Evolutionary conservation across 345 rosid species (phyloP).

Genomic region (Gossypium rotundifolium): DNA sequence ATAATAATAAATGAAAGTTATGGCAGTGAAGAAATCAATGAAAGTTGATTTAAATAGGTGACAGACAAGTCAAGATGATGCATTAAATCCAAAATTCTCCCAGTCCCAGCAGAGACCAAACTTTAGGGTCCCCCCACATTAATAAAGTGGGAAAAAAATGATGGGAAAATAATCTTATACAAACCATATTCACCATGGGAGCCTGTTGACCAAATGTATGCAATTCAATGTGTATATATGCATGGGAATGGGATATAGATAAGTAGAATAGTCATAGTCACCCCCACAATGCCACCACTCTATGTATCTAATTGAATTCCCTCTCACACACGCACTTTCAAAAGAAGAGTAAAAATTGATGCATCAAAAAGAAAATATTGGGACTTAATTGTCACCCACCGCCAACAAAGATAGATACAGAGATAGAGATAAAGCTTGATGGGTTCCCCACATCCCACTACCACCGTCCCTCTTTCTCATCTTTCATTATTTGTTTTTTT

Average conservation of each 20-base stretch:
- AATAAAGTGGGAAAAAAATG: background rate
- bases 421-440: conserved; percentile 17
- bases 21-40: background rate
- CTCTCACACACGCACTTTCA: conserved; percentile 9
- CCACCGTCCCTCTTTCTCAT: background rate
- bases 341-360: background rate
- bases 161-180: conserved; percentile 13
- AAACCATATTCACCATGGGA: conserved; percentile 5
- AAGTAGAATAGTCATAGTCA: conserved; percentile 9
- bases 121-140: conserved; percentile 7
- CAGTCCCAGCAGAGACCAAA: background rate
- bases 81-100: background rate
- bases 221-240: background rate
- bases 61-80: background rate
- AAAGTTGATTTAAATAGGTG: background rate
- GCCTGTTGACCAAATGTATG: conserved; percentile 12
- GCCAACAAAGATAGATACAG: conserved; percentile 9
- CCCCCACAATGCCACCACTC: conserved; percentile 16
- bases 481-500: background rate
- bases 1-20: too few species aligned
- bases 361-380: background rate
- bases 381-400: background rate
- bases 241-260: conserved; percentile 1
- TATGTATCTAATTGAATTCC: conserved; percentile 10
- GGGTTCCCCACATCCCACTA: conserved; percentile 18